Conservation (phyloP, 805 yeast species). For the Yarrowia yakushimensis region DNA sequence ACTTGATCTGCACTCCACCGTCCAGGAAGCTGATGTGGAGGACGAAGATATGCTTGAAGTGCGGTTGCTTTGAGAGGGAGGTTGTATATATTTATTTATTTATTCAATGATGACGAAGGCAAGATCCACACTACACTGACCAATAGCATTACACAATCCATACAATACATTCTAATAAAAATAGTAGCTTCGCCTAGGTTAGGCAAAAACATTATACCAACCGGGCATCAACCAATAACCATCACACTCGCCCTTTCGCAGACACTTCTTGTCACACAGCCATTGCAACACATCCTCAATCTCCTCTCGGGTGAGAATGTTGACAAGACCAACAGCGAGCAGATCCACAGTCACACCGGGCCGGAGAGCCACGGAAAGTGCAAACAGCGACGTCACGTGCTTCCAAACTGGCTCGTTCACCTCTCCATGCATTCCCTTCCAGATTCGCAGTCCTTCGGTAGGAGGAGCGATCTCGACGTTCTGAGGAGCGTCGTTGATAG, state of each 20-base stretch:
- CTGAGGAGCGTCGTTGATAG: conserved; percentile 11
- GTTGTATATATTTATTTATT: conserved; percentile 3
- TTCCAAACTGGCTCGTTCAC: conserved; percentile 62
- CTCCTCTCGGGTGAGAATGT: conserved; percentile 34
- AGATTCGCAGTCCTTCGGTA: conserved; percentile 35
- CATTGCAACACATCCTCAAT: conserved; percentile 32
- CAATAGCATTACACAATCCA: neutral
- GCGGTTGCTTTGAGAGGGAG: neutral
- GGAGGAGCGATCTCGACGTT: conserved; percentile 23
- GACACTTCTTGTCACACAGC: conserved; percentile 29
- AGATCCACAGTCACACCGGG: conserved; percentile 50
- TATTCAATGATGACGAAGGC: neutral
- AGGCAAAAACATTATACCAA: conserved; percentile 32
- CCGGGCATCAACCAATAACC: conserved; percentile 32
- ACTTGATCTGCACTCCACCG: neutral
- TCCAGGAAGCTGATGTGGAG: neutral
- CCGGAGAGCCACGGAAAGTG: conserved; percentile 46
- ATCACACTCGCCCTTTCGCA: conserved; percentile 26
- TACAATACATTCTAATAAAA: neutral
- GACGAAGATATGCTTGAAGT: conserved; percentile 18
- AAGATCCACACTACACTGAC: no score
- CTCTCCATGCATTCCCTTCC: conserved; percentile 67
- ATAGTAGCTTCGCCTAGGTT: neutral
- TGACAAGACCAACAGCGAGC: conserved; percentile 31
- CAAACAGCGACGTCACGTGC: conserved; percentile 47